Evolutionary conservation across 225 moss, liverwort and hornwort genomes (phyloP).

Genomic region (Straminergon stramineum): DNA sequence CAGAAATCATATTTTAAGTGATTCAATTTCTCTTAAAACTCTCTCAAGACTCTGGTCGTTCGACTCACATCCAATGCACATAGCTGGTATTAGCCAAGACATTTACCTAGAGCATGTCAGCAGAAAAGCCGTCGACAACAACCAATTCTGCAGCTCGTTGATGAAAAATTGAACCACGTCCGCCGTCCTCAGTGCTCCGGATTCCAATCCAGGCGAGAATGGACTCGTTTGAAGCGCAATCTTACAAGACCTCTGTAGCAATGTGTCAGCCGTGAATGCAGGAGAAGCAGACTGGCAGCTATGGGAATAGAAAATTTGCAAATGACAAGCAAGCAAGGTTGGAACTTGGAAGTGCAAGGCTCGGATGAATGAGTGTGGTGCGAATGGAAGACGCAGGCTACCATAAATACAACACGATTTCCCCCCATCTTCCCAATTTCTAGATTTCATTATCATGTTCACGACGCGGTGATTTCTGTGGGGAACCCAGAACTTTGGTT

Average conservation of each 20-base stretch:
- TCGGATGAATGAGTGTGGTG: neutral
- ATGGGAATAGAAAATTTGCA: neutral
- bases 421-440: accelerated
- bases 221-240: neutral
- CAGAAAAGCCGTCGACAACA: neutral
- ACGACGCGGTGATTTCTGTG: neutral
- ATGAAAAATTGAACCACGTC: neutral
- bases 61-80: neutral
- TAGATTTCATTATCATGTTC: neutral
- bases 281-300: neutral
- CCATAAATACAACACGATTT: neutral
- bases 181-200: neutral
- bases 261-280: neutral
- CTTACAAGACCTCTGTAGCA: neutral
- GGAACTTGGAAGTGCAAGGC: neutral
- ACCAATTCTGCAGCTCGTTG: neutral
- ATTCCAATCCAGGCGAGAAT: neutral
- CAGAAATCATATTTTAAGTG: neutral
- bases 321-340: neutral
- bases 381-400: neutral
- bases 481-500: neutral
- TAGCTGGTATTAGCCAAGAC: neutral
- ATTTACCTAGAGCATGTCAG: neutral
- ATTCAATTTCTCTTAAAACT: neutral
- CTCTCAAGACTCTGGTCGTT: neutral